Base-by-base conservation (phyloP, 495 filamentous ascomycete species). In the Podospora pseudocomata region DNA sequence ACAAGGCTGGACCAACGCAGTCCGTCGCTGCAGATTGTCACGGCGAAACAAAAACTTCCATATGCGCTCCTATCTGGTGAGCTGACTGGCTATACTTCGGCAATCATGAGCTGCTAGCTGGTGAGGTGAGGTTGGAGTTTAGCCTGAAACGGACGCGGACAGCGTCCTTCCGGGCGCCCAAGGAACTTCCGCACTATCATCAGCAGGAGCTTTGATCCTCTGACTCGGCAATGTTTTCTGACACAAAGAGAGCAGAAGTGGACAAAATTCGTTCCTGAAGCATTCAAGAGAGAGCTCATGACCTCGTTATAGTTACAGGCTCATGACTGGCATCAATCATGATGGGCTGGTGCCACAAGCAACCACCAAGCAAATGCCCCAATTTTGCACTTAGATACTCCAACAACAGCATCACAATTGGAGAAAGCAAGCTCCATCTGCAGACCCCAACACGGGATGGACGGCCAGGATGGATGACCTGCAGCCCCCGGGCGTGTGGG, bases 121-220 rank as follows among this genome's bases (percentile, higher is more conserved):
- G 60, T 57, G 58, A 55, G 65, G 16, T 44, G 58, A 16, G 32
- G 44, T 23, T 28, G 32, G 64, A 30, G 7, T 71, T 74, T 75
- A 76, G 67, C 77, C 78, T 73, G 74, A 79, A 79, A 49, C 15
- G 72, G 72, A 72, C 15, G 63, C 78, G 78, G 78, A 77, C 65
- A 60, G 63, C 56, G 65, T 65, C 28, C 63, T 64, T 78, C 78
- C 78, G 78, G 69, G 61, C 62, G 71, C 66, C 67, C 73, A 69
- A 72, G 67, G 65, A 44, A 66, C 64, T 63, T 26, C 62, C 53
- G 19, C 30, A 13, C 58, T 63, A 55, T 3, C 32, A 66, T 59
- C 28, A 39, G 61, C 61, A 63, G 61, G 61, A 63, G 61, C 32
- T 63, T 63, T 32, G 55, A 26, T 19, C 55, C 55, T 19, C n/a